Evolutionary conservation across 495 filamentous ascomycete genomes (phyloP).

Genomic region (Penicillium argentinense): DNA sequence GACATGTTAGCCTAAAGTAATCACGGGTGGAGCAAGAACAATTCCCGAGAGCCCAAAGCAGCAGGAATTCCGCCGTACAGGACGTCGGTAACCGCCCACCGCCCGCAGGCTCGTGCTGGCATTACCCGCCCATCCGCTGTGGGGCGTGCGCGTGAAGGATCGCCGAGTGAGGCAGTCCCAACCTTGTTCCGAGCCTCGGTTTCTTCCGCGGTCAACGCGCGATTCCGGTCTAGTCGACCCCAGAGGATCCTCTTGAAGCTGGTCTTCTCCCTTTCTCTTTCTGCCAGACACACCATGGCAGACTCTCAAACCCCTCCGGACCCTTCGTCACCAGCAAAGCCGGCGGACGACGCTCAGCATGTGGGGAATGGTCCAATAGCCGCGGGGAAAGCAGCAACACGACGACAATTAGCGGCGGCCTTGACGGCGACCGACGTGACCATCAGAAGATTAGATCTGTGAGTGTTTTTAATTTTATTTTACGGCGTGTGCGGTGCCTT

Average conservation of each 20-base stretch:
- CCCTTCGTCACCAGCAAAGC: neutral
- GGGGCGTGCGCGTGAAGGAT: neutral
- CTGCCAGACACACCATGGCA: constrained; percentile 14
- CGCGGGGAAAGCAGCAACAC: constrained; percentile 24
- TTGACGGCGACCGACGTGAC: constrained; percentile 35
- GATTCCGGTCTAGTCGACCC: constrained; percentile 5
- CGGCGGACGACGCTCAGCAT: constrained; percentile 14
- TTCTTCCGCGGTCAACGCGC: constrained; percentile 13
- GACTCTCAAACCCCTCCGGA: constrained; percentile 13
- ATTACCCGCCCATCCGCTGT: neutral
- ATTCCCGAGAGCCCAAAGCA: neutral
- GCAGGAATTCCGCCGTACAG: neutral
- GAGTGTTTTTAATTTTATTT: constrained; percentile 11
- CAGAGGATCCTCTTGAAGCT: constrained; percentile 12
- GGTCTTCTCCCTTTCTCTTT: neutral
- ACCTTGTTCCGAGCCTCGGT: constrained; percentile 28
- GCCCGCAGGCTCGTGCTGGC: too few species aligned
- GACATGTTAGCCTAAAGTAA: neutral
- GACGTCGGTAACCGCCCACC: too few species aligned
- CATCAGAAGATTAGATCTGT: constrained; percentile 40
- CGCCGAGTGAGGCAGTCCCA: constrained; percentile 14
- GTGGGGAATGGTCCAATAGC: constrained; percentile 29
- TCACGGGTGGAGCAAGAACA: neutral
- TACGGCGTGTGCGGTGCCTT: neutral
- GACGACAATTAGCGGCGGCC: constrained; percentile 30